phyloP scores from a whole-genome alignment of 768 basidiomycete genomes.

The Tricholoma flavovirens region DNA sequence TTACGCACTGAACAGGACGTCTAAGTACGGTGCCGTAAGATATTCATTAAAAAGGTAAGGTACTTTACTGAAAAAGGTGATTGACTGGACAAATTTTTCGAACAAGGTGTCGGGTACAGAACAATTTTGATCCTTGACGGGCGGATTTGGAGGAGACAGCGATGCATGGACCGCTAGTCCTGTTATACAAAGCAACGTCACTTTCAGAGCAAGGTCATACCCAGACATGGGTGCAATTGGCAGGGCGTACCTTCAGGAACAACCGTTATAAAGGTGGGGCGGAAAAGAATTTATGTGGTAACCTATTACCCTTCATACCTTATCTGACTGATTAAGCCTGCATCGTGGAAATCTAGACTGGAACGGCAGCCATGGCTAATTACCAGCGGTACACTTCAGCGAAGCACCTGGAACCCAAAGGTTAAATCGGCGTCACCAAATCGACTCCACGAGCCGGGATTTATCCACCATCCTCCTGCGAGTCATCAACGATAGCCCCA shows the following conservation, averaged over 20 bases:
- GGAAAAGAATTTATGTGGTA: background rate
- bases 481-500: background rate
- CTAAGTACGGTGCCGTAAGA: constrained; percentile 1
- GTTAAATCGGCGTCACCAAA: background rate
- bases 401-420: background rate
- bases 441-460: background rate
- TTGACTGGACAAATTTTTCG: constrained; percentile 30
- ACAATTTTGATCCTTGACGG: constrained; percentile 28
- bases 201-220: constrained; percentile 14
- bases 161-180: constrained; percentile 31
- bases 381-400: background rate
- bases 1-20: constrained; percentile 17
- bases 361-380: background rate
- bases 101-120: constrained; percentile 27
- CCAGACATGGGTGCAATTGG: constrained; percentile 3
- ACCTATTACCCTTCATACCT: background rate
- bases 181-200: constrained; percentile 21
- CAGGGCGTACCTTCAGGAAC: background rate
- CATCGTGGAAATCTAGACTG: background rate
- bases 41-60: background rate
- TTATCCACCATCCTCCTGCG: too few relatives aligned
- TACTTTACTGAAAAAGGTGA: constrained; percentile 34
- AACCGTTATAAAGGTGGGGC: background rate
- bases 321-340: background rate
- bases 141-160: constrained; percentile 34